Evolutionary conservation across 768 basidiomycete species (phyloP).

Genomic region (Podaxis rugospora): DNA sequence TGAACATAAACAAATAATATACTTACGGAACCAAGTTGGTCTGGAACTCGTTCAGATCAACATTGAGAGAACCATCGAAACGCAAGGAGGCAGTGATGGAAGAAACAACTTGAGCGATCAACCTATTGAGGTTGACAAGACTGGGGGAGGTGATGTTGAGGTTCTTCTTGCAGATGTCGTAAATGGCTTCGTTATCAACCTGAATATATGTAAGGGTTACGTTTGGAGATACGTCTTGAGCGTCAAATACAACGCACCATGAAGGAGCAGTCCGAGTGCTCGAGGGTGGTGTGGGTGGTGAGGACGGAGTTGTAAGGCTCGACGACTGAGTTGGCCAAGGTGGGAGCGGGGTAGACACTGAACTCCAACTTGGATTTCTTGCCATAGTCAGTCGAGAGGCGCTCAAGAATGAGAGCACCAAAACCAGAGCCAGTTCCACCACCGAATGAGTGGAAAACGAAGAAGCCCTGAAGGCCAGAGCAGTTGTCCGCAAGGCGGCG

Average conservation of each 20-base stretch:
- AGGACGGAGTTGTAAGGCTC: slow-evolving; percentile 99
- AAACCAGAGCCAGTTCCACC: slow-evolving; percentile 99
- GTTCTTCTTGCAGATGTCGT: slow-evolving; percentile 98
- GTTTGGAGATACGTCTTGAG: not conserved
- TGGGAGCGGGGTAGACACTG: slow-evolving; percentile 88
- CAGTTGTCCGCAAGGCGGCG: slow-evolving; percentile 98
- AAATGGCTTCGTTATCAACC: slow-evolving; percentile 99
- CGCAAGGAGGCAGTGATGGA: slow-evolving; percentile 96
- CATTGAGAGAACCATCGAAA: slow-evolving; percentile 96
- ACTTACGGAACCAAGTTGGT: slow-evolving; percentile 96
- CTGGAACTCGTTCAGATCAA: slow-evolving; percentile 98
- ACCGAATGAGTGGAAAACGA: slow-evolving; percentile 99
- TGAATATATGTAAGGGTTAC: slow-evolving; percentile 21
- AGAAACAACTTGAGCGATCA: slow-evolving; percentile 98
- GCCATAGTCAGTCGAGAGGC: slow-evolving; percentile 96
- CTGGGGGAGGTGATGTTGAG: slow-evolving; percentile 81
- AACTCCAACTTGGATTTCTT: slow-evolving; percentile 99
- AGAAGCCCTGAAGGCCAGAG: slow-evolving; percentile 98
- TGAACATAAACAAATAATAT: not conserved
- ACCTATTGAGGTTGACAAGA: slow-evolving; percentile 90
- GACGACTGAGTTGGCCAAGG: slow-evolving; percentile 92
- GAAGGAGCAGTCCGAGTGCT: slow-evolving; percentile 99
- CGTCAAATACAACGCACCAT: slow-evolving; percentile 61
- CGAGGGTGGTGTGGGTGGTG: slow-evolving; percentile 97
- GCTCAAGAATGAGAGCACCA: slow-evolving; percentile 94